Evolutionary conservation across 1,284 basidiomycete species (phyloP).

Genomic region (Vanrija sp.): DNA sequence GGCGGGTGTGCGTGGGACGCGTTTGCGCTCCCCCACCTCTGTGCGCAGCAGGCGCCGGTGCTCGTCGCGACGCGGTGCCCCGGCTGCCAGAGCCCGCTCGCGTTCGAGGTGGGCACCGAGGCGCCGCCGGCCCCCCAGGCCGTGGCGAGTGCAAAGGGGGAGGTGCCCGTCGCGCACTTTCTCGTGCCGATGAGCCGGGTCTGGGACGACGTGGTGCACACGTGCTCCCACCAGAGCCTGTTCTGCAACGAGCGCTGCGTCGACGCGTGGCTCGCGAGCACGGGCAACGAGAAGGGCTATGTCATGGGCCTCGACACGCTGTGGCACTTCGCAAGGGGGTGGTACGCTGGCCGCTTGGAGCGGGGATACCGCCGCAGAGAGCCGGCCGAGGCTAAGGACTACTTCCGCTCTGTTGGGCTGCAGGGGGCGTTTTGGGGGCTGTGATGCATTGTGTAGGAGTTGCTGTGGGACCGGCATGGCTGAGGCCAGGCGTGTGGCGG

Average conservation of each 20-base stretch:
- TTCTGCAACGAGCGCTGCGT: constrained; percentile 3
- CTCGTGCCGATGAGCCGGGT: constrained; percentile 1
- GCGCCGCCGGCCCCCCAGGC: not conserved
- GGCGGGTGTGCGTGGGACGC: constrained; percentile 8
- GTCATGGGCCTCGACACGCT: constrained; percentile 7
- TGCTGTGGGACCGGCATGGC: no score
- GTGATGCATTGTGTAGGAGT: not conserved
- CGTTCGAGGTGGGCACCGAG: not conserved
- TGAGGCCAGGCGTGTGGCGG: no score
- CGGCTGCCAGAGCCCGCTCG: not conserved
- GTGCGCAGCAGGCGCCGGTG: not conserved
- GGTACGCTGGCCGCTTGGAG: constrained; percentile 7
- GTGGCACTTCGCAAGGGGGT: constrained; percentile 5
- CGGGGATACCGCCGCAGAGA: constrained; percentile 3
- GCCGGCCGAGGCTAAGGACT: constrained; percentile 5
- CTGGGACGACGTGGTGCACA: constrained; percentile 12
- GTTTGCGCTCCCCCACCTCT: constrained; percentile 1
- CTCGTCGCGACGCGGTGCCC: constrained; percentile 8
- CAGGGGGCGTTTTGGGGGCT: constrained; percentile 8
- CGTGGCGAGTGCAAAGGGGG: not conserved
- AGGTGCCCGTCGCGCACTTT: constrained; percentile 4
- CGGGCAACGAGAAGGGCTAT: not conserved
- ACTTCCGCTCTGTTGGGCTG: constrained; percentile 6
- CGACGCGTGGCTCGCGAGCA: not conserved
- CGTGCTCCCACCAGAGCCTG: constrained; percentile 5